Base-by-base conservation (phyloP, 1,284 basidiomycete genomes). In the Sutorius eximius region DNA sequence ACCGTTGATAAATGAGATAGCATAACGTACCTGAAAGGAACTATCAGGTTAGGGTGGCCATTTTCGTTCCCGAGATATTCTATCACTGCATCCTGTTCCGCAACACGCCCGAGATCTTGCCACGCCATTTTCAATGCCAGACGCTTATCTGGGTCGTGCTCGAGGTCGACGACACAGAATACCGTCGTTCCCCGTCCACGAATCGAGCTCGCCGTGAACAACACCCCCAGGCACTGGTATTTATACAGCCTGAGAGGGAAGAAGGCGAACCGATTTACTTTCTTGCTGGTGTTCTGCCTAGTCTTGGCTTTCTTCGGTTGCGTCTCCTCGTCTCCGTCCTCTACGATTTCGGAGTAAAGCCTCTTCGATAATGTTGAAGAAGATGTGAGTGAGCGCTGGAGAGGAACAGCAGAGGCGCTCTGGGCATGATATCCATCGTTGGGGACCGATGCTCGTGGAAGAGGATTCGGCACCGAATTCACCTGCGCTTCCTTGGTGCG, bases 181-280 rank as follows among this genome's bases (percentile, higher is more conserved):
- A 64, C 62, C 0, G 45, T 49, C 20, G 57, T 56, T 13, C 55
- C 54, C 1, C 60, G n/a, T 5, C 62, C 62, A 20, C 60, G 42
- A 37, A 62, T 55, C 0, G 57, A 60, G 12, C 54, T 33, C 0
- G 60, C 5, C 2, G 56, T 61, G 1, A 54, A 61, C 33, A 61
- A n/a, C 1, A 52, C n/a, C 1, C 59, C 61, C 0, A 45, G 0
- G 18, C 59, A 62, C 0, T 0, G 0, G 44, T 63, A 13, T 1
- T 27, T 18, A 1, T 62, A 56, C 22, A 61, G 34, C 0, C 11
- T 3, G 2, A 50, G 0, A 0, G 52, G 57, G 34, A 43, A 51
- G 29, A 59, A 51, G 4, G 52, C 29, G 3, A 54, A 3, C 0
- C 41, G 41, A 0, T 45, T 45, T 8, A 4, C 43, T 20, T 36